Conservation (phyloP, 306 rosid genomes). For the Biancaea sappan region DNA sequence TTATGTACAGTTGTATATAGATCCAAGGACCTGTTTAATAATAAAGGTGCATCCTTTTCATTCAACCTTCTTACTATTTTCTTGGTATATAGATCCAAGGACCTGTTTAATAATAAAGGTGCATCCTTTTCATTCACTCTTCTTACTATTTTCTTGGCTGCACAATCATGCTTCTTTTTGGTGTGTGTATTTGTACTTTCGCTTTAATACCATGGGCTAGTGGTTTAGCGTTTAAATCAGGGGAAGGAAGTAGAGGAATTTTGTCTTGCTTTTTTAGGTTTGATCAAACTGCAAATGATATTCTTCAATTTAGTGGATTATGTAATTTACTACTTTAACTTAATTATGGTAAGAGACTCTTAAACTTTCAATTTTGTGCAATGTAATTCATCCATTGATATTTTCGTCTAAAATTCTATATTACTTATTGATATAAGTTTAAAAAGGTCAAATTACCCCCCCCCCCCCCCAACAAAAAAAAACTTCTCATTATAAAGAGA, state of each 20-base stretch:
- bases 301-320: too few relatives aligned
- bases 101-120: slow-evolving; percentile 32
- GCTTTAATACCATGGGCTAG: not conserved
- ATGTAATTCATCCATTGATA: too few relatives aligned
- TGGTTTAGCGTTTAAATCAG: slow-evolving; percentile 10
- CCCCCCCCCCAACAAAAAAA: too few relatives aligned
- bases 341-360: too few relatives aligned
- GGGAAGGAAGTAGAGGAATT: not conserved
- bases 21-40: slow-evolving; percentile 39
- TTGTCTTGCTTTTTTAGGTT: not conserved
- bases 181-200: not conserved
- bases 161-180: slow-evolving; percentile 6
- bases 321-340: too few relatives aligned
- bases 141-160: not conserved
- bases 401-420: too few relatives aligned
- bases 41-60: slow-evolving; percentile 20
- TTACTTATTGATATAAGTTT: too few relatives aligned
- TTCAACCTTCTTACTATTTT: not conserved
- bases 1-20: slow-evolving; percentile 50
- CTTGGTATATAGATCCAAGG: slow-evolving; percentile 37
- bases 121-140: slow-evolving; percentile 10
- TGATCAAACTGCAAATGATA: too few relatives aligned
- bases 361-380: too few relatives aligned
- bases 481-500: too few relatives aligned
- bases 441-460: too few relatives aligned